Percentiles rank a stretch among this genome's conserved stretches.
phyloP scores from a whole-genome alignment of 192 early-diverging fungal species.

The Mortierella hygrophila region DNA sequence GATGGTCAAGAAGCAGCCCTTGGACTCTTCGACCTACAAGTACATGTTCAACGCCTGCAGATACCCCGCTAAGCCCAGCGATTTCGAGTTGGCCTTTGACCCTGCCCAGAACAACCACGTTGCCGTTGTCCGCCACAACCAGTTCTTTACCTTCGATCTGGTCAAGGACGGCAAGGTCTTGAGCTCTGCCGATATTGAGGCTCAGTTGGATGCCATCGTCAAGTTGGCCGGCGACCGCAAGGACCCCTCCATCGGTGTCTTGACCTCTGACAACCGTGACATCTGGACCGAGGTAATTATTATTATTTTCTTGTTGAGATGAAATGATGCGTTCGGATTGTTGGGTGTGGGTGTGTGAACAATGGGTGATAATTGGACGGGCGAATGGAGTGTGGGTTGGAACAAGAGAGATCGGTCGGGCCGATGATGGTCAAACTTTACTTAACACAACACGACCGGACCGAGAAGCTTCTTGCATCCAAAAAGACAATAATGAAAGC shows the following conservation, averaged over 20 bases:
- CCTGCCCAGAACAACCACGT: conserved; percentile 86
- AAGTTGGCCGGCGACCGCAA: conserved; percentile 73
- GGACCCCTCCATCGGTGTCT: conserved; percentile 83
- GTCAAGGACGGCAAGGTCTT: conserved; percentile 83
- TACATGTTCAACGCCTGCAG: conserved; percentile 98
- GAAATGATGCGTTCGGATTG: not conserved
- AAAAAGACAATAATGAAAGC: not conserved
- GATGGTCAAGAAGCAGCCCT: conserved; percentile 77
- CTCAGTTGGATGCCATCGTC: conserved; percentile 55
- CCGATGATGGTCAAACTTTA: conserved; percentile 8
- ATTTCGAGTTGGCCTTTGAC: conserved; percentile 81
- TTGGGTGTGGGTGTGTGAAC: not conserved
- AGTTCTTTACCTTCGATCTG: conserved; percentile 87
- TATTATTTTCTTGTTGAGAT: not conserved
- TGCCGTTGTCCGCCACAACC: conserved; percentile 89
- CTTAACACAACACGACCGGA: not conserved
- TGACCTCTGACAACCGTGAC: conserved; percentile 96
- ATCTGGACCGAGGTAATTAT: conserved; percentile 84
- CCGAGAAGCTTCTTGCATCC: not conserved
- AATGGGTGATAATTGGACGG: not conserved
- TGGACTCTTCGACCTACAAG: conserved; percentile 94
- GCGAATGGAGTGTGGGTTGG: not conserved
- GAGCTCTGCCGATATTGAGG: conserved; percentile 87
- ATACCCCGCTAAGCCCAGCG: conserved; percentile 88
- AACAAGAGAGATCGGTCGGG: conserved; percentile 12